Base-by-base conservation (phyloP, 139 green algal genomes). In the Micromonas commoda region DNA sequence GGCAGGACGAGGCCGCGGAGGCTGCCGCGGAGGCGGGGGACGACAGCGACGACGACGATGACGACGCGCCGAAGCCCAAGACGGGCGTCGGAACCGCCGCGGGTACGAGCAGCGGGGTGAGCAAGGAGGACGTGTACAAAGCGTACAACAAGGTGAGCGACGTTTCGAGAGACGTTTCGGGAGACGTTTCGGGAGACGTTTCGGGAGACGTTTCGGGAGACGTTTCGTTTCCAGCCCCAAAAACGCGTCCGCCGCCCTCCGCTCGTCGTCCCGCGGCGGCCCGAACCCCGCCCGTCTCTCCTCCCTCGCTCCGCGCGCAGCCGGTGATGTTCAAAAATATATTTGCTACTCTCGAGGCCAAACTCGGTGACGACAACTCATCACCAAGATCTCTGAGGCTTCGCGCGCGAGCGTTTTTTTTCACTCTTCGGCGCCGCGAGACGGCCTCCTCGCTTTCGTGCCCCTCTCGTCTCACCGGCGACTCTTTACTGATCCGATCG, bases 71-170 rank as follows among this genome's bases (percentile, higher is more conserved):
- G 85, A 83, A 24, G 72, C 85, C 64, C 34, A 76, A 61, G 34
- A 37, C 6, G 19, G 68, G 68, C 6, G 28, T 37, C 13, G 31
- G 29, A 64, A 75, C 32, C 32, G 32, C 33, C 26, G 67, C 29
- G 67, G 21, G 63, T 34, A 73, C 26, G 5, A 38, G 31, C 51
- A 29, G 51, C 33, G 76, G 34, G 0, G 87, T 91, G 54, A 85
- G 33, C 35, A 92, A 92, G 76, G 82, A 94, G 65, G 92, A 96
- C 23, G 61, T 96, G 0, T 97, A 96, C 86, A 88, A 91, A 37
- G 91, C 93, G 1, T 92, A 84, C 64, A 87, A 95, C 53, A 95
- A 93, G 89, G 90, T 89, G 66, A 19, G 66, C 23, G 26, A 32
- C 4, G 19, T 72, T 52, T 72, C 28, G 19, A 63, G 19, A n/a